phyloP scores from a whole-genome alignment of 768 basidiomycete species.

The Kwoniella mangroviensis region DNA sequence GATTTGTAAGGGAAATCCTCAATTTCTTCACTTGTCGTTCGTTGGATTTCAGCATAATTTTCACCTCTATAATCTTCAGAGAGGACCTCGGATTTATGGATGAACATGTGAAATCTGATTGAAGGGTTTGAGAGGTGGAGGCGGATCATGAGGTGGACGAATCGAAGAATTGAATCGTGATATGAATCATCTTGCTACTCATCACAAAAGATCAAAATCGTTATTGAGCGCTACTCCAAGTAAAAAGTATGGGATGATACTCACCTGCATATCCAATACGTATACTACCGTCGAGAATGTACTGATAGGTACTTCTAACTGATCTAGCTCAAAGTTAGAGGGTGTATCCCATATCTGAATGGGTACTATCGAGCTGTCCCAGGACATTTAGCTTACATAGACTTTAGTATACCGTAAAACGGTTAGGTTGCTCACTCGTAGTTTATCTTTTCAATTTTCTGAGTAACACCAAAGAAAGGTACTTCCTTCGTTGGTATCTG shows the following conservation, averaged over 20 bases:
- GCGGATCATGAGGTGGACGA: slow-evolving; percentile 78
- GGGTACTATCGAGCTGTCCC: slow-evolving; percentile 78
- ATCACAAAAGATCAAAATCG: neutral
- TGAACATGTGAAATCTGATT: slow-evolving; percentile 85
- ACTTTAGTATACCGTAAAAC: slow-evolving; percentile 5
- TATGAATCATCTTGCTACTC: slow-evolving; percentile 65
- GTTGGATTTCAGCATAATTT: slow-evolving; percentile 87
- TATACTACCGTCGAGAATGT: slow-evolving; percentile 86
- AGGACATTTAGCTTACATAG: too few relatives aligned
- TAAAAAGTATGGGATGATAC: slow-evolving; percentile 43
- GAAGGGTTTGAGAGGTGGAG: slow-evolving; percentile 75
- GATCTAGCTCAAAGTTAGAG: slow-evolving; percentile 77
- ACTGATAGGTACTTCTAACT: slow-evolving; percentile 70
- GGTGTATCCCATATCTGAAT: slow-evolving; percentile 97
- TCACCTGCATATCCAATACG: slow-evolving; percentile 90
- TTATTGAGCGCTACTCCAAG: neutral
- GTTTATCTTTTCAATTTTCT: slow-evolving; percentile 71
- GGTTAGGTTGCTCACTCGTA: slow-evolving; percentile 70
- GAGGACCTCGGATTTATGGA: slow-evolving; percentile 91
- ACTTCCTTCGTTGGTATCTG: slow-evolving; percentile 79
- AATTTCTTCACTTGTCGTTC: slow-evolving; percentile 81
- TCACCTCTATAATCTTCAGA: slow-evolving; percentile 87
- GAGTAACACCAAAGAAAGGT: slow-evolving; percentile 86
- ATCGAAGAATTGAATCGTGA: slow-evolving; percentile 78
- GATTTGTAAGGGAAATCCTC: slow-evolving; percentile 63